These are phyloP conservation scores for Kuraishia hungarica DNA, from an alignment of 805 yeast species.

Conservation along the genomic window DNA sequence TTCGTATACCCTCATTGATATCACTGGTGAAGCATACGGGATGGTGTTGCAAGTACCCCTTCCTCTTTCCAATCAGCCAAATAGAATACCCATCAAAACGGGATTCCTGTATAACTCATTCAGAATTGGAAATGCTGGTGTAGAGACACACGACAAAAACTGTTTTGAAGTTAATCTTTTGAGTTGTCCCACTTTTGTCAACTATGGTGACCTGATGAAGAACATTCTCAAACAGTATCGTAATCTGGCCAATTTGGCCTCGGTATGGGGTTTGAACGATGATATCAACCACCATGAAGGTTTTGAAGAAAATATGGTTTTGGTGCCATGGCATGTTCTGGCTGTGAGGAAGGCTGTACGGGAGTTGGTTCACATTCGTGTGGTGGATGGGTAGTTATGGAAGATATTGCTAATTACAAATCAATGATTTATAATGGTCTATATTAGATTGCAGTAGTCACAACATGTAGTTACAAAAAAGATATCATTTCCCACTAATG, in stretches of 20 bases:
- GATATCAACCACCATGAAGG: constrained; percentile 3
- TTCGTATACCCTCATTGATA: constrained; percentile 29
- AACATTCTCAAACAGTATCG: constrained; percentile 53
- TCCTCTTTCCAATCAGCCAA: constrained; percentile 64
- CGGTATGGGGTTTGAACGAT: constrained; percentile 22
- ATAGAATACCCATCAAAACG: constrained; percentile 59
- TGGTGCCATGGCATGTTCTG: constrained; percentile 67
- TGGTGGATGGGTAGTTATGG: constrained; percentile 17
- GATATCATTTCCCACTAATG: no score
- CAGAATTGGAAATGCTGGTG: neutral
- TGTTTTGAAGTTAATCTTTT: constrained; percentile 57
- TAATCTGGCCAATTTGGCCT: constrained; percentile 38
- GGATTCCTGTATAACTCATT: constrained; percentile 49
- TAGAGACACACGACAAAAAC: constrained; percentile 8
- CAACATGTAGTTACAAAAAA: no score
- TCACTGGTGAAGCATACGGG: constrained; percentile 45
- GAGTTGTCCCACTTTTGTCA: constrained; percentile 66
- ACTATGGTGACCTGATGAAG: constrained; percentile 44
- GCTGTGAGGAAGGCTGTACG: constrained; percentile 58
- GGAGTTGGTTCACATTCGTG: constrained; percentile 49
- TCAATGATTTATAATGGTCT: no score
- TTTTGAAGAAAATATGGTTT: constrained; percentile 14
- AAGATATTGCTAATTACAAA: no score
- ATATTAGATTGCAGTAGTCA: no score
- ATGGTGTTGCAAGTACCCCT: constrained; percentile 50